phyloP scores from a whole-genome alignment of 345 rosid species.

The Reutealis trisperma region DNA sequence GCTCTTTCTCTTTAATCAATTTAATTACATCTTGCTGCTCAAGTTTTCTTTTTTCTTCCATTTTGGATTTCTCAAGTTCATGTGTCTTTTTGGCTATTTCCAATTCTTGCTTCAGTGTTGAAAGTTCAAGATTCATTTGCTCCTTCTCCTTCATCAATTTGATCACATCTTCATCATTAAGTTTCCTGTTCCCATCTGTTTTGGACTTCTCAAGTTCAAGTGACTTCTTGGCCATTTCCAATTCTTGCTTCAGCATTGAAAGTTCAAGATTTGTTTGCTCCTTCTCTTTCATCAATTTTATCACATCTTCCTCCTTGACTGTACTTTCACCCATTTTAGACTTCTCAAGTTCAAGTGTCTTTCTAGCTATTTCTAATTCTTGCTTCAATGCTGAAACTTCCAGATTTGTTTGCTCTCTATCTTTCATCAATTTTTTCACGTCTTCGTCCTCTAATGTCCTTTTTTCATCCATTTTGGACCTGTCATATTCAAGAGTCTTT shows the following conservation, averaged over 20 bases:
- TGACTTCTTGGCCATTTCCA: slow-evolving; percentile 36
- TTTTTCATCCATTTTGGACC: slow-evolving; percentile 47
- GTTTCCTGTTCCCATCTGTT: slow-evolving; percentile 46
- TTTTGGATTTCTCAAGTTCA: slow-evolving; percentile 50
- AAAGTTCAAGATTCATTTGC: slow-evolving; percentile 23
- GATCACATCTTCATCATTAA: slow-evolving; percentile 42
- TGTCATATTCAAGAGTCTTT: slow-evolving; percentile 41
- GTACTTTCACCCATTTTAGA: slow-evolving; percentile 49
- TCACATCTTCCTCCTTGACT: slow-evolving; percentile 43
- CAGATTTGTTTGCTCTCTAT: slow-evolving; percentile 31
- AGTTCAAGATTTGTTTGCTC: slow-evolving; percentile 29
- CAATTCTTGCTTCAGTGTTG: slow-evolving; percentile 35
- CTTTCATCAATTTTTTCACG: slow-evolving; percentile 33
- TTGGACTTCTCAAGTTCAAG: slow-evolving; percentile 51
- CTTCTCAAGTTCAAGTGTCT: slow-evolving; percentile 51
- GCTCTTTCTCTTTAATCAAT: slow-evolving; percentile 40
- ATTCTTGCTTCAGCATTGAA: slow-evolving; percentile 36
- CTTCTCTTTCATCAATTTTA: slow-evolving; percentile 38
- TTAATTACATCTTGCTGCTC: slow-evolving; percentile 44
- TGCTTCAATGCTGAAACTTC: slow-evolving; percentile 32
- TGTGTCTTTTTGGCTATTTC: slow-evolving; percentile 39
- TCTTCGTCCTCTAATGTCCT: slow-evolving; percentile 47
- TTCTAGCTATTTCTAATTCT: slow-evolving; percentile 39
- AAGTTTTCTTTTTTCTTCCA: slow-evolving; percentile 47
- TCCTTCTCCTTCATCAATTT: slow-evolving; percentile 43